A percentile compares a stretch with the other conserved stretches of the same genome.
phyloP scores from a whole-genome alignment of 1,139 yeast genomes.

The Geotrichum cucujoidarum region DNA sequence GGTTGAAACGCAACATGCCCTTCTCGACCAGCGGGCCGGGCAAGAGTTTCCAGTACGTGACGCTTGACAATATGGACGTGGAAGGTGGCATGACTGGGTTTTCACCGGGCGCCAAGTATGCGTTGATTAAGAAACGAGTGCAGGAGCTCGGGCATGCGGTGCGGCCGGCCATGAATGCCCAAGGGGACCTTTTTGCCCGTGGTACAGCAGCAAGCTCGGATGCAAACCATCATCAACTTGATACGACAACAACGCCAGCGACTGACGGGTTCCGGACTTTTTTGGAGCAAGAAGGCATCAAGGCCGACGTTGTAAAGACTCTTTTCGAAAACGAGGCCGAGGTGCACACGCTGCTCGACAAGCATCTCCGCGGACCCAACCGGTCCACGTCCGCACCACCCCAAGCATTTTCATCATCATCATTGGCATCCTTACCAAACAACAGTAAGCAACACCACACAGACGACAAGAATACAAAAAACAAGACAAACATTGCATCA shows the following conservation, averaged over 20 bases:
- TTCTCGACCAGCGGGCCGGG: slow-evolving; percentile 38
- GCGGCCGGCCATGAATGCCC: slow-evolving; percentile 14
- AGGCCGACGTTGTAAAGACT: neutral
- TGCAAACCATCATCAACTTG: neutral
- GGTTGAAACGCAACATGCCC: slow-evolving; percentile 50
- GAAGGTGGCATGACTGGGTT: slow-evolving; percentile 47
- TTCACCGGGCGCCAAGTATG: slow-evolving; percentile 45
- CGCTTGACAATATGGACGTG: slow-evolving; percentile 46
- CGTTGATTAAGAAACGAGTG: slow-evolving; percentile 45
- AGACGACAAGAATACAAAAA: neutral
- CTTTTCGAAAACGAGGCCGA: neutral
- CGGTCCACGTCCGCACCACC: too few relatives aligned
- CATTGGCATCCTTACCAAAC: neutral
- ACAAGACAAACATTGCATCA: neutral
- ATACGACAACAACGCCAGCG: neutral
- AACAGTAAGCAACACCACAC: neutral
- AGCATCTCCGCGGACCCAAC: too few relatives aligned
- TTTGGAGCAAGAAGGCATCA: neutral
- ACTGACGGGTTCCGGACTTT: neutral
- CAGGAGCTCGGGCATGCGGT: slow-evolving; percentile 45
- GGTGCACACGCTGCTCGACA: neutral
- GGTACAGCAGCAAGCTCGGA: neutral
- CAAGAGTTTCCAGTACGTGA: slow-evolving; percentile 44
- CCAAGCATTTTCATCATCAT: slow-evolving; percentile 1
- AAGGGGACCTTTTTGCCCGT: neutral